Evolutionary conservation across 2,329 filamentous ascomycete genomes (phyloP), one percentile per base, ranked within the genome.

Genomic region (Claviceps pusilla): DNA sequence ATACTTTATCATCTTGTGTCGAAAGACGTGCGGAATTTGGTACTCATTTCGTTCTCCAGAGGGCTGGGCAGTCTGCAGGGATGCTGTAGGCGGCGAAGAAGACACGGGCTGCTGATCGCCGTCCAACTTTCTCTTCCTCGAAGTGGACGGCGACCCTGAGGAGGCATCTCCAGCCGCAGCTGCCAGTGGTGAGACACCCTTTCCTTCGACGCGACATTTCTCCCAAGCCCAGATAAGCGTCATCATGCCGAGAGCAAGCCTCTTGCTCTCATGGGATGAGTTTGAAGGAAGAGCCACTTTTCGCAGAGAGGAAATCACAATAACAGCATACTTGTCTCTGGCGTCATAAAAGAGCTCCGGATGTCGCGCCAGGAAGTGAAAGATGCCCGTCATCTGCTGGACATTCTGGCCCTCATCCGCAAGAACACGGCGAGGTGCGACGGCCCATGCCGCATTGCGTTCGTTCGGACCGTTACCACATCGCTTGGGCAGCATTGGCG

Each of bases 331-430:
- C 64, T 91, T 90, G 59, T 98, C 93, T 54, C 93, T 79, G 1
- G 89, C 89, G 59, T 97, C 91, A 61, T 94, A 98, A 71, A 98
- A 98, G 4, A 98, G 74, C 63, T 93, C 85, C 0, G 90, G 86
- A 65, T 98, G 91, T 55, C 87, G 82, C 41, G 96, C 91, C 39
- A 98, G 76, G 70, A 98, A 98, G 63, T 96, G 87, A 73, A 96
- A 97, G 62, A 98, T 97, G 71, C 87, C 93, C 53, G 89, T 95
- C 72, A 97, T 86, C 70, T 97, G 93, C 68, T 95, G 90, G 49
- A 91, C 78, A 62, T 98, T 98, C 58, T 93, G 88, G 31, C 88
- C 90, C 68, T 98, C 93, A 66, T 98, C 94, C 3, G 89, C 84
- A 28, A 98, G 72, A 33, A 98, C 95, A 53, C 90, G 88, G 46